Conservation (phyloP, 2,329 filamentous ascomycete genomes). For the Epichloe typhina region DNA sequence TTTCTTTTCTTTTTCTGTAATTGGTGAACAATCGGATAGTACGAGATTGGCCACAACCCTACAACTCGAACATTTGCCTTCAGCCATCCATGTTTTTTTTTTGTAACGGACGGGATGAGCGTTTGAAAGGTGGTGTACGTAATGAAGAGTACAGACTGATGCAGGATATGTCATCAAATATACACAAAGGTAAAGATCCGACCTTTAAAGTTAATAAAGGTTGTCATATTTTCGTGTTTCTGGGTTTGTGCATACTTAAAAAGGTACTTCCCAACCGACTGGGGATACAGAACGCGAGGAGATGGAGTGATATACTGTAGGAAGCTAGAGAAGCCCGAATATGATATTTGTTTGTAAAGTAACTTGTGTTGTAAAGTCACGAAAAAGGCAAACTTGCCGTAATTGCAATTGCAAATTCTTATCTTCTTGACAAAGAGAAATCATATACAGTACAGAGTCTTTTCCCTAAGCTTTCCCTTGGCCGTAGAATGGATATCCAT, state of each 20-base stretch:
- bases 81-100: background rate
- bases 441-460: slow-evolving; percentile 7
- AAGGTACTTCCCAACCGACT: background rate
- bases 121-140: background rate
- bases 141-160: too few relatives aligned
- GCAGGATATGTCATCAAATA: too few relatives aligned
- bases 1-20: background rate
- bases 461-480: background rate
- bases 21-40: background rate
- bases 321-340: background rate
- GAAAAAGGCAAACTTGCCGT: background rate
- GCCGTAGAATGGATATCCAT: background rate
- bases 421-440: slow-evolving; percentile 1
- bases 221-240: background rate
- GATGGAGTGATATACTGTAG: background rate
- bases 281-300: background rate
- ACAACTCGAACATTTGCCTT: background rate
- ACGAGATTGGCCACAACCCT: background rate
- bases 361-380: background rate
- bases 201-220: background rate
- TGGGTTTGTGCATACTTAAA: background rate
- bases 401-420: slow-evolving; percentile 1
- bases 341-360: background rate
- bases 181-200: too few relatives aligned
- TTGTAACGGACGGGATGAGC: background rate